Evolutionary conservation across 345 rosid species (phyloP), one percentile per base, ranked within the genome.

Genomic region (Chamaenerion angustifolium): DNA sequence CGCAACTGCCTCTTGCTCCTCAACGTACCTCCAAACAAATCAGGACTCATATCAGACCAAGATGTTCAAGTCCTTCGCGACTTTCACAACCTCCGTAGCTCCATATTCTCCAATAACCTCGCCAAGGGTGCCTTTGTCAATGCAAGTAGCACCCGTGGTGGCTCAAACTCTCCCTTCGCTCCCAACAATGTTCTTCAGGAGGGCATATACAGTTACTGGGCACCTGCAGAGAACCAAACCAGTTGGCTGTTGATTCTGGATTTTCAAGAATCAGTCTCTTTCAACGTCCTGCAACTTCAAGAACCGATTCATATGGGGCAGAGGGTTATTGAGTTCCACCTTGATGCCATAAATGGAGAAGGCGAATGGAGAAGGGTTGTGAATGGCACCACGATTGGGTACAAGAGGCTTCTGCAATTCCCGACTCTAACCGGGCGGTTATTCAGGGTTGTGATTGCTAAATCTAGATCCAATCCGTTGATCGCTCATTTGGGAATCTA

Each of bases 221-320:
- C 94, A 0, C 88, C 94, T 3, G 76, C 76, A 62, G 83, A 83
- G 66, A 69, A 71, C 40, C 62, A 66, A 11, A 53, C 56, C 0
- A 42, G 40, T 10, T 86, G 98, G 98, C 66, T 55, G 40, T 45
- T 90, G 43, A 49, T 60, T 52, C 49, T 90, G 15, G 56, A 72
- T 56, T 72, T 90, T 61, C 68, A 51, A 41, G 71, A 78, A 42
- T 5, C 64, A 11, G 71, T 75, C 4, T 69, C 76, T 23, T 90
- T 90, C 73, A 86, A 86, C 35, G 84, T 86, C 43, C 49, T 90
- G 56, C 80, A 69, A 63, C 64, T 83, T 51, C 78, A 68, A 64
- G 98, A 90, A 70, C 95, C 92, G 4, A 81, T 90, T 57, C 88
- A 90, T 21, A 78, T 90, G 83, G 98, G 98, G 51, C 94, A 90